A percentile compares a stretch with the other conserved stretches of the same genome.
Conservation (phyloP, 768 basidiomycete species). For the Boletellus ananas region DNA sequence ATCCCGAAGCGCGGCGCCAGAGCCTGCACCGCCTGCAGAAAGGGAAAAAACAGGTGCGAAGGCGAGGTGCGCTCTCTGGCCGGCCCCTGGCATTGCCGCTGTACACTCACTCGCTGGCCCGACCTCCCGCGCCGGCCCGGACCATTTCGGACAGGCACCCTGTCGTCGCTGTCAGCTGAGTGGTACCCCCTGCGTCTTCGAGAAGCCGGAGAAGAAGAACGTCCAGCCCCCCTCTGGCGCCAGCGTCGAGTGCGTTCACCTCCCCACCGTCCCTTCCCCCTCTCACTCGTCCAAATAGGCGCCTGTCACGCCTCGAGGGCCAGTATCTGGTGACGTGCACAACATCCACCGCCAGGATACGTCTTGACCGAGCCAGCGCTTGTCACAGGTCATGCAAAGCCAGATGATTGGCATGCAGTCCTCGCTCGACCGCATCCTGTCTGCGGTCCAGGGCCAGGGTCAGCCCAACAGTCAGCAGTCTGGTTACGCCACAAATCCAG, state of each 20-base stretch:
- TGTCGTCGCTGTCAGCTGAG: constrained; percentile 86
- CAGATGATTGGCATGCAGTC: constrained; percentile 96
- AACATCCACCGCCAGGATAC: not conserved
- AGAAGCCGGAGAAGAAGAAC: constrained; percentile 89
- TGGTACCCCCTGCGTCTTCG: constrained; percentile 78
- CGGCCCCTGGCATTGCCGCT: constrained; percentile 38
- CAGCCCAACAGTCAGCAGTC: constrained; percentile 32
- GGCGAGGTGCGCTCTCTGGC: constrained; percentile 63
- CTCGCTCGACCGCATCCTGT: constrained; percentile 77
- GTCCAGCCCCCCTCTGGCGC: constrained; percentile 53
- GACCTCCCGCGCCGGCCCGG: constrained; percentile 74
- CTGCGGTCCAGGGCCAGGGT: constrained; percentile 50
- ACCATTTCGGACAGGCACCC: constrained; percentile 61
- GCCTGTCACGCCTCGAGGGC: constrained; percentile 78
- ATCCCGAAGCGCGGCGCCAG: constrained; percentile 88
- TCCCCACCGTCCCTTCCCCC: constrained; percentile 4
- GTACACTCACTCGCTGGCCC: constrained; percentile 57
- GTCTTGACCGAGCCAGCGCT: not conserved
- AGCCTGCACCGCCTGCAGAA: constrained; percentile 85
- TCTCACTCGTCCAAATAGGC: constrained; percentile 42
- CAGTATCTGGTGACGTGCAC: constrained; percentile 64
- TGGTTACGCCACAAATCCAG: constrained; percentile 10
- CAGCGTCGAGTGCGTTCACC: constrained; percentile 65
- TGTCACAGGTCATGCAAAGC: constrained; percentile 76
- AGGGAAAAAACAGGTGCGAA: constrained; percentile 91